Evolutionary conservation across 2,329 filamentous ascomycete genomes (phyloP).

Genomic region (Aspergillus pseudonomiae): DNA sequence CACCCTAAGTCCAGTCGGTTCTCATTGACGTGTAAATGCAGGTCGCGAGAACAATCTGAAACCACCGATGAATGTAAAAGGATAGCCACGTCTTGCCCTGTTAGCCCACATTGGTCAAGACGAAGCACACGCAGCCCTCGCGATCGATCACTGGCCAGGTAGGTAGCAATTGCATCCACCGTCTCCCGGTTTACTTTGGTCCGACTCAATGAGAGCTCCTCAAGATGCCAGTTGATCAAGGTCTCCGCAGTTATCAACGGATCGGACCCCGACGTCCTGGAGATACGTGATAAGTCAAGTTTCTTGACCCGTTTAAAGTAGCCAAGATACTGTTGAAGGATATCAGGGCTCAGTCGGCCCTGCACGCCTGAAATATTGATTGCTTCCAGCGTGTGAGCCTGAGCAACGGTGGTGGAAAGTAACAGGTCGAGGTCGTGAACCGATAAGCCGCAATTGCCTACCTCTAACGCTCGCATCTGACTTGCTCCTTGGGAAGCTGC

Average conservation of each 20-base stretch:
- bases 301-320: slow-evolving; percentile 68
- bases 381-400: slow-evolving; percentile 68
- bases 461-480: slow-evolving; percentile 68
- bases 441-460: slow-evolving; percentile 63
- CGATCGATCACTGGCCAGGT: slow-evolving; percentile 64
- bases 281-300: slow-evolving; percentile 67
- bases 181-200: slow-evolving; percentile 65
- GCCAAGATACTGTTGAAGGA: slow-evolving; percentile 68
- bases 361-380: slow-evolving; percentile 69
- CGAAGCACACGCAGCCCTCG: slow-evolving; percentile 62
- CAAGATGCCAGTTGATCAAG: slow-evolving; percentile 67
- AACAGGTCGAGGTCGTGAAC: slow-evolving; percentile 58
- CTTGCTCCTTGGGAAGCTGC: slow-evolving; percentile 68
- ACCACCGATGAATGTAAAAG: slow-evolving; percentile 66
- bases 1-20: slow-evolving; percentile 54
- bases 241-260: slow-evolving; percentile 68
- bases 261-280: slow-evolving; percentile 64
- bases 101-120: slow-evolving; percentile 68
- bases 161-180: slow-evolving; percentile 66
- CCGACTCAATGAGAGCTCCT: slow-evolving; percentile 67
- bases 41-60: slow-evolving; percentile 54
- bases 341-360: slow-evolving; percentile 64
- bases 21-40: slow-evolving; percentile 69
- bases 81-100: slow-evolving; percentile 65
- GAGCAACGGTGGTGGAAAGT: slow-evolving; percentile 64